Base-by-base conservation (phyloP, 2,329 filamentous ascomycete species). In the Trichoderma afroharzianum region DNA sequence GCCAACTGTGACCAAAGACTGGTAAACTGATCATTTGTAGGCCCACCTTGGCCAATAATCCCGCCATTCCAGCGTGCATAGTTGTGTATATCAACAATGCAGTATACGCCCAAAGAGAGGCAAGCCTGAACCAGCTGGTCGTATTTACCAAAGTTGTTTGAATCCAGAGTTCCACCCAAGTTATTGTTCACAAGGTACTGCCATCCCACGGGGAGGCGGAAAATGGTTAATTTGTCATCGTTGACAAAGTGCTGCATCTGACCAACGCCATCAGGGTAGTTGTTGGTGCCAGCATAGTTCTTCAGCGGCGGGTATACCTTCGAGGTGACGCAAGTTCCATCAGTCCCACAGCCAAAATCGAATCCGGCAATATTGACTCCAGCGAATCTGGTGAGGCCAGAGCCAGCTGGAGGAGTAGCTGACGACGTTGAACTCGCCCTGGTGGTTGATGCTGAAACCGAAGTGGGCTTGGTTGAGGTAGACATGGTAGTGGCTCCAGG, bases 41-140 rank as follows among this genome's bases (percentile, higher is more conserved):
- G 88, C 0, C 88, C 89, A 26, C 88, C 89, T 77, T 91, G 88
- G 2, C 89, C 90, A 70, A 91, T 85, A 72, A 91, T 88, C 4
- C 79, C 78, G n/a, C 86, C 86, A 75, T 91, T 86, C 84, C 87
- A 91, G 67, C 88, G 83, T 2, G 85, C 88, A 77, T 82, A 87
- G 76, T 86, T 87, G 78, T 87, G 84, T 30, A 86, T 78, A 68
- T 89, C 87, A 64, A 90, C 79, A 73, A 90, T 85, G 77, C 88
- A 90, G 72, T 82, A 78, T 0, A 87, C 85, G 28, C 86, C 87
- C 0, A 86, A 85, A 26, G 76, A 80, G 24, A 89, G 79, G 75
- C 88, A 90, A 30, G 82, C 83, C 76, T 88, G 83, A n/a, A 90
- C 81, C 4, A 90, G 79, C 32, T 81, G 79, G 74, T 90, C 84